Evolutionary conservation across 176 grass and related monocot genomes (phyloP).

Genomic region (Puccinellia tenuiflora): DNA sequence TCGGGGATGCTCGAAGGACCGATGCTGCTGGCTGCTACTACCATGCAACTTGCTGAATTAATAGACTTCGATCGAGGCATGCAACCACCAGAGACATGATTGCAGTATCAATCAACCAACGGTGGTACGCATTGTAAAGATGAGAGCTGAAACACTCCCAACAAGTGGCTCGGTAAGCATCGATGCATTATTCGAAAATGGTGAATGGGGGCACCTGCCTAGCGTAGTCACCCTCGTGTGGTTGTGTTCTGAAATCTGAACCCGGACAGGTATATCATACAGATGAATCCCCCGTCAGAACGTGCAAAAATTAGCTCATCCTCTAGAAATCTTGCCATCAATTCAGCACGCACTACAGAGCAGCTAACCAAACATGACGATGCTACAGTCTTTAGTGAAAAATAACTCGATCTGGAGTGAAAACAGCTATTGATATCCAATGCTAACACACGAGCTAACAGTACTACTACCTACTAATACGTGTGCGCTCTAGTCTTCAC

Average conservation of each 20-base stretch:
- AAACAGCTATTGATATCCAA: neutral
- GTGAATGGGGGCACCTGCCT: neutral
- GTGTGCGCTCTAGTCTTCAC: slow-evolving; percentile 29
- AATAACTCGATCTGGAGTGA: neutral
- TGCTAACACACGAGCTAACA: neutral
- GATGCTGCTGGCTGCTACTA: neutral
- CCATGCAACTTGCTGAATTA: neutral
- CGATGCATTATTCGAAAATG: neutral
- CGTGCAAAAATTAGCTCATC: neutral
- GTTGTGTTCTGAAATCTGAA: neutral
- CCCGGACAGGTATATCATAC: neutral
- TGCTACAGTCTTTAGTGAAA: neutral
- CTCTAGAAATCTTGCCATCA: neutral
- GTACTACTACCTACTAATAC: neutral
- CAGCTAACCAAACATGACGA: neutral
- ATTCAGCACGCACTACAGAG: neutral
- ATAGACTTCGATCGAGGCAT: neutral
- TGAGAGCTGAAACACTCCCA: neutral
- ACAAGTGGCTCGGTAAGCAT: neutral
- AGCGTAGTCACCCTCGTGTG: neutral
- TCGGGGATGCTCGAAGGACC: neutral
- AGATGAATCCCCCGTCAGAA: neutral
- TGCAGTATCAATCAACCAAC: neutral
- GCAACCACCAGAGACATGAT: neutral
- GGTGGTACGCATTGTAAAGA: neutral